Conservation (phyloP, 805 yeast genomes). For the Sungouiella blattae region DNA sequence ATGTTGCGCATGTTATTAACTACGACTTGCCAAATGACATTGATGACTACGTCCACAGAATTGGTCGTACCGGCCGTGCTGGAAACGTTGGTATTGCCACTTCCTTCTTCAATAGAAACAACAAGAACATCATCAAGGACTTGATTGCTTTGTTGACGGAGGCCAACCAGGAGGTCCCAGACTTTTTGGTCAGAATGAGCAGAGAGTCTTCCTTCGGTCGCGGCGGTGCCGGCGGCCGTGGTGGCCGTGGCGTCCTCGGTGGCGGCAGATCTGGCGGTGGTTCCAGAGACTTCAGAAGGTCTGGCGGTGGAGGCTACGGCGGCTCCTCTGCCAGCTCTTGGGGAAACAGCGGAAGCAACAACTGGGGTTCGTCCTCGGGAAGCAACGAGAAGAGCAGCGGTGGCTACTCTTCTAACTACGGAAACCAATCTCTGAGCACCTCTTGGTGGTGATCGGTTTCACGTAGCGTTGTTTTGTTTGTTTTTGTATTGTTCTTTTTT, state of each 20-base stretch:
- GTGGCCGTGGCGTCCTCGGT: conserved; percentile 47
- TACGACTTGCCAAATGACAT: conserved; percentile 95
- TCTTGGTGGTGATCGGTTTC: conserved; percentile 39
- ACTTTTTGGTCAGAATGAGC: conserved; percentile 72
- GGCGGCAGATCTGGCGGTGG: conserved; percentile 44
- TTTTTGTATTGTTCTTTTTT: conserved; percentile 2
- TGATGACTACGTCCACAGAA: conserved; percentile 98
- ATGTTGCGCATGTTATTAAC: conserved; percentile 96
- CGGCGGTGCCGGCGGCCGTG: conserved; percentile 34
- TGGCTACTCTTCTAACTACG: conserved; percentile 28
- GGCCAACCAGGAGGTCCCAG: conserved; percentile 97
- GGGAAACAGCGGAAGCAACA: conserved; percentile 14
- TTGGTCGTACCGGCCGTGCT: conserved; percentile 99
- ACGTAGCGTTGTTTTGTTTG: not conserved
- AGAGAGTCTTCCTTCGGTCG: conserved; percentile 65
- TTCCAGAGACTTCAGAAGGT: conserved; percentile 52
- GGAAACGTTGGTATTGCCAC: conserved; percentile 99
- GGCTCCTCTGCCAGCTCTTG: conserved; percentile 23
- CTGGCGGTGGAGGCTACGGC: conserved; percentile 32
- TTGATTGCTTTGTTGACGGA: conserved; percentile 82
- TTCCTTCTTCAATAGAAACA: conserved; percentile 96
- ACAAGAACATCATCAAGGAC: conserved; percentile 84
- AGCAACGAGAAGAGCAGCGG: conserved; percentile 22
- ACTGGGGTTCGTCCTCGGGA: conserved; percentile 20
- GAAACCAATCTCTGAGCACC: conserved; percentile 32